These are phyloP conservation scores for Mycogone perniciosa DNA, from an alignment of 2,329 filamentous ascomycete species.

Conservation along the genomic window DNA sequence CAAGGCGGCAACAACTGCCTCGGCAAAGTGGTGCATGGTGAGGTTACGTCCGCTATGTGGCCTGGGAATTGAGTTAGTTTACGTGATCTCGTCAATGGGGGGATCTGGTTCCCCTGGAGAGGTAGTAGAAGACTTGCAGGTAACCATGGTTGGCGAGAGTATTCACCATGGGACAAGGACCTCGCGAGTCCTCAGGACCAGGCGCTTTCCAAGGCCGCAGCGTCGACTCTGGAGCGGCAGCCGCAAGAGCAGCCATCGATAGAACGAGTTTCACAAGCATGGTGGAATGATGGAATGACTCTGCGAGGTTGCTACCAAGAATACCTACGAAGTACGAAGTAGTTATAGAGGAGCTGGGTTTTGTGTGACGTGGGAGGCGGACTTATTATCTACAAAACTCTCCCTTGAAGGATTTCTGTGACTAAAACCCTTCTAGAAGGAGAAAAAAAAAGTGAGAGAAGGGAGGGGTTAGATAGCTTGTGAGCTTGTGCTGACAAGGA, in stretches of 20 bases:
- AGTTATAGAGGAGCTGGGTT: too few relatives aligned
- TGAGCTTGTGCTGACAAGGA: too few relatives aligned
- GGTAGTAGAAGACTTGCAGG: slow-evolving; percentile 6
- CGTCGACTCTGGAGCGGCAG: background rate
- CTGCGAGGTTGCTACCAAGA: too few relatives aligned
- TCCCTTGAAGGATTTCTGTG: too few relatives aligned
- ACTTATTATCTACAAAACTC: too few relatives aligned
- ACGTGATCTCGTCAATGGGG: background rate
- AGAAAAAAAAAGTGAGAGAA: too few relatives aligned
- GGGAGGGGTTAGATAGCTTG: too few relatives aligned
- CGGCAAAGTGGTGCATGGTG: slow-evolving; percentile 14
- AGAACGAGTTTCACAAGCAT: too few relatives aligned
- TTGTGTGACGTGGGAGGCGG: too few relatives aligned
- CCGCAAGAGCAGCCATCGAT: slow-evolving; percentile 1
- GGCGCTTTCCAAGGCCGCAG: slow-evolving; percentile 11
- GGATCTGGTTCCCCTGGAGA: background rate
- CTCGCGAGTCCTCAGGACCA: slow-evolving; percentile 12
- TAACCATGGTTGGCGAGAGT: slow-evolving; percentile 20
- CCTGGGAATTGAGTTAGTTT: slow-evolving; percentile 2
- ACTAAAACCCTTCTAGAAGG: too few relatives aligned
- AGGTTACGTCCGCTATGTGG: slow-evolving; percentile 17
- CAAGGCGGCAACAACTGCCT: slow-evolving; percentile 15
- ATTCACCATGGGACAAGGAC: slow-evolving; percentile 21
- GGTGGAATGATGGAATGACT: too few relatives aligned
- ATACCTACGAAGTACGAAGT: too few relatives aligned